phyloP scores from a whole-genome alignment of 257 asterid genomes.

The Solanum sitiens region DNA sequence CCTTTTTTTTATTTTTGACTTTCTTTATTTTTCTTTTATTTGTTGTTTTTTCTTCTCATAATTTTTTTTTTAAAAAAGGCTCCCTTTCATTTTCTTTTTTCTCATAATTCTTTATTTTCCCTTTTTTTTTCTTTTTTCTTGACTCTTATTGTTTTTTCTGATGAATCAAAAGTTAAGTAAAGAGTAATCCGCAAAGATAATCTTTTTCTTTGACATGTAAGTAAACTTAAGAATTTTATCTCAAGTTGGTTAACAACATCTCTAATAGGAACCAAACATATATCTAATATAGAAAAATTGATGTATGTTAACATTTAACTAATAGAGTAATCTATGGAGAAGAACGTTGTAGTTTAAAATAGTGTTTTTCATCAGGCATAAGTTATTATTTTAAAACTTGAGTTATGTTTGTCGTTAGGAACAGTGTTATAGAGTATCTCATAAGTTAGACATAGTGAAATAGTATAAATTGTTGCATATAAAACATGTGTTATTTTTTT shows the following conservation, averaged over 20 bases:
- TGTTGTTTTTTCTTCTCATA: not conserved
- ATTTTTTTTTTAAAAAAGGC: not conserved
- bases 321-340: not conserved
- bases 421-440: not conserved
- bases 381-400: not conserved
- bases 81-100: not conserved
- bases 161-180: not conserved
- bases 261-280: not conserved
- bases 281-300: not conserved
- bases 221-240: not conserved
- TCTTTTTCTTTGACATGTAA: not conserved
- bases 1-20: too few species aligned
- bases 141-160: not conserved
- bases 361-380: not conserved
- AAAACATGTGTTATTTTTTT: not conserved
- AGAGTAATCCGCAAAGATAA: not conserved
- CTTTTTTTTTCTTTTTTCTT: too few species aligned
- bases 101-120: not conserved
- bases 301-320: not conserved
- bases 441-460: not conserved
- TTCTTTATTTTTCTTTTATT: not conserved
- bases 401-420: not conserved
- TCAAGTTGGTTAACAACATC: not conserved
- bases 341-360: not conserved
- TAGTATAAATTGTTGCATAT: not conserved